Base-by-base conservation (phyloP, 2,329 filamentous ascomycete species). In the Nemania sp. region DNA sequence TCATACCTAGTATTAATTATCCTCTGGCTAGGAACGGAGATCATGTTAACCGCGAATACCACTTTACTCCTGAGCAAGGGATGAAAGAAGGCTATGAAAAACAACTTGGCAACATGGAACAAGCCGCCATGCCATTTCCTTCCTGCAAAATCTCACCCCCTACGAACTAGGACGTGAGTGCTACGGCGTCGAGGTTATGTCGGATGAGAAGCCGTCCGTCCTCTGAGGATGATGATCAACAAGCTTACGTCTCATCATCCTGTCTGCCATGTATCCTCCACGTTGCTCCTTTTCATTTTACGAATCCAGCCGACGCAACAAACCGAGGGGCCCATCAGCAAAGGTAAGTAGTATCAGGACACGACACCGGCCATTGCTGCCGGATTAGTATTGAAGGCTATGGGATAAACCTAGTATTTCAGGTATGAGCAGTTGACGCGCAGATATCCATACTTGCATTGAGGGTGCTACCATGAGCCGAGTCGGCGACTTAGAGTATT, bases 231-330 rank as follows among this genome's bases (percentile, higher is more conserved):
- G 41, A 64, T 22, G 24, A 55, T 45, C 13, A 45, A 45, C 22
- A 49, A 67, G 54, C 54, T 59, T 62, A 59, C 38, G 22, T 54
- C 53, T 58, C 24, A 63, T 27, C n/a, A 20, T 51, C 18, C 47
- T 22, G 24, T 5, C 35, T 47, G n/a, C n/a, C n/a, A 52, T 52
- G n/a, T 6, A 13, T 7, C 35, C 5, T 53, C 45, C 18, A 10
- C 15, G 5, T 26, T 38, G 15, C 8, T 62, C 18, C 29, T 62
- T 47, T 47, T 24, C 22, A 5, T 18, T 38, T 47, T 18, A 0
- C 15, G 41, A 24, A 26, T 47, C 29, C 24, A 43, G 22, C 18
- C 15, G 24, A 56, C 22, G 35, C 41, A 35, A 38, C 5, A 52
- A 24, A 24, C 45, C 35, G 53, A 35, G n/a, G 6, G 32, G 27